phyloP scores from a whole-genome alignment of 805 yeast genomes.

The Ogataea dorogensis region DNA sequence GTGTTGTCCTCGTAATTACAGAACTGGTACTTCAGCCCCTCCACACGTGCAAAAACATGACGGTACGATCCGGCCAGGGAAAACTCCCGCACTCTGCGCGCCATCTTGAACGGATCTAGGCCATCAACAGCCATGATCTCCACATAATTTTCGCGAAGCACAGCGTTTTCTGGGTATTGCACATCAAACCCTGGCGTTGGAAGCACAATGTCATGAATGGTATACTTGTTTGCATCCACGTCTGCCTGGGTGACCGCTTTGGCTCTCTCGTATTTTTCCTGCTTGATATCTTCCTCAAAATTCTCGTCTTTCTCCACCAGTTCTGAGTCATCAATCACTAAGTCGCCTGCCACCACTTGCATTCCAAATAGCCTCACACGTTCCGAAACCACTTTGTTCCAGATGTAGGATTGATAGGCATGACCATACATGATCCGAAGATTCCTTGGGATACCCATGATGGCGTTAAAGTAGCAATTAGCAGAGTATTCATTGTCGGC shows the following conservation, averaged over 20 bases:
- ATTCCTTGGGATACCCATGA: slow-evolving; percentile 89
- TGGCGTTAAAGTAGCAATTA: slow-evolving; percentile 69
- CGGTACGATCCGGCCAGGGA: slow-evolving; percentile 92
- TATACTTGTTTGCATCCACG: slow-evolving; percentile 50
- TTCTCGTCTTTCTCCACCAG: slow-evolving; percentile 34
- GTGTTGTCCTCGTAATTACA: slow-evolving; percentile 61
- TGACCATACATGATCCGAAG: slow-evolving; percentile 93
- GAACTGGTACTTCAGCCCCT: slow-evolving; percentile 56
- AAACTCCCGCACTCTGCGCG: slow-evolving; percentile 80
- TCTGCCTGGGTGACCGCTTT: slow-evolving; percentile 76
- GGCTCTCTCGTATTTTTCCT: slow-evolving; percentile 60
- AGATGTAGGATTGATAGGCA: slow-evolving; percentile 93
- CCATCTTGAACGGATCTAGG: slow-evolving; percentile 82
- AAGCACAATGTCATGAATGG: slow-evolving; percentile 80
- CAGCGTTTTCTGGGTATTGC: slow-evolving; percentile 71
- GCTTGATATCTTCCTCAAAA: slow-evolving; percentile 70
- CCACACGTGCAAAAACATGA: slow-evolving; percentile 64
- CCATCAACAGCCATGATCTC: slow-evolving; percentile 77
- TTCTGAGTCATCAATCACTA: slow-evolving; percentile 42
- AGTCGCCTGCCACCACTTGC: slow-evolving; percentile 74
- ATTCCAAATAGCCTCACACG: slow-evolving; percentile 72
- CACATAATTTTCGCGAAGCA: slow-evolving; percentile 59
- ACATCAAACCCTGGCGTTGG: slow-evolving; percentile 98
- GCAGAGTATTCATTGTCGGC: slow-evolving; percentile 46
- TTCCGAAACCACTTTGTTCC: slow-evolving; percentile 85